Conservation (phyloP, 768 basidiomycete genomes). For the Lanmaoa rubissima region DNA sequence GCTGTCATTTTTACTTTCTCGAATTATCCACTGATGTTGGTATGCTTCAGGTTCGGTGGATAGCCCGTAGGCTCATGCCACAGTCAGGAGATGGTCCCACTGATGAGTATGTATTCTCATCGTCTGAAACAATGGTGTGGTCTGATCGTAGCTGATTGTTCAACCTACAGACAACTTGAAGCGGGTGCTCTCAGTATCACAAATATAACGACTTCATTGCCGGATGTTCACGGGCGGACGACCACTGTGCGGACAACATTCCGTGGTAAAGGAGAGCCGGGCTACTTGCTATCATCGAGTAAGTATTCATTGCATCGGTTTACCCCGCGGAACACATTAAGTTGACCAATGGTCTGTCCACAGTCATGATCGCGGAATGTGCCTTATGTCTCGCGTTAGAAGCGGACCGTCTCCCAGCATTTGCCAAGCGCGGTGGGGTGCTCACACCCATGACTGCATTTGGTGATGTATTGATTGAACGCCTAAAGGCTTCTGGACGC, state of each 20-base stretch:
- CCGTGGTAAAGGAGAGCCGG: slow-evolving; percentile 73
- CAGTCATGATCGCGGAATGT: slow-evolving; percentile 76
- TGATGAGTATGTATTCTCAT: slow-evolving; percentile 46
- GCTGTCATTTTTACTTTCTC: background rate
- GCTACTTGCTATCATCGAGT: slow-evolving; percentile 42
- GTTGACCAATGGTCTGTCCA: slow-evolving; percentile 2
- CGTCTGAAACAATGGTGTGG: background rate
- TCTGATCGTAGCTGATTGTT: slow-evolving; percentile 1
- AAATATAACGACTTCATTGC: slow-evolving; percentile 67
- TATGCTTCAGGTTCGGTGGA: slow-evolving; percentile 45
- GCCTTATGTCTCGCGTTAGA: slow-evolving; percentile 70
- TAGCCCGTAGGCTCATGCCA: slow-evolving; percentile 50
- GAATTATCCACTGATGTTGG: background rate
- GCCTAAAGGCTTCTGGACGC: slow-evolving; percentile 56
- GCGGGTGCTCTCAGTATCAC: slow-evolving; percentile 60
- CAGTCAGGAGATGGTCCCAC: slow-evolving; percentile 62
- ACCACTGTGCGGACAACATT: slow-evolving; percentile 57
- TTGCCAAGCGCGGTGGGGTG: slow-evolving; percentile 68
- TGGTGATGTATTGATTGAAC: slow-evolving; percentile 69
- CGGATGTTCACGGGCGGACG: slow-evolving; percentile 38
- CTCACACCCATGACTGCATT: slow-evolving; percentile 83
- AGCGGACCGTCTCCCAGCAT: slow-evolving; percentile 50
- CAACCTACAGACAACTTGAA: slow-evolving; percentile 46
- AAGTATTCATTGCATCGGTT: background rate
- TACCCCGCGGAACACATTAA: background rate